Evolutionary conservation across 495 filamentous ascomycete genomes (phyloP).

Genomic region (Aspergillus haitiensis): DNA sequence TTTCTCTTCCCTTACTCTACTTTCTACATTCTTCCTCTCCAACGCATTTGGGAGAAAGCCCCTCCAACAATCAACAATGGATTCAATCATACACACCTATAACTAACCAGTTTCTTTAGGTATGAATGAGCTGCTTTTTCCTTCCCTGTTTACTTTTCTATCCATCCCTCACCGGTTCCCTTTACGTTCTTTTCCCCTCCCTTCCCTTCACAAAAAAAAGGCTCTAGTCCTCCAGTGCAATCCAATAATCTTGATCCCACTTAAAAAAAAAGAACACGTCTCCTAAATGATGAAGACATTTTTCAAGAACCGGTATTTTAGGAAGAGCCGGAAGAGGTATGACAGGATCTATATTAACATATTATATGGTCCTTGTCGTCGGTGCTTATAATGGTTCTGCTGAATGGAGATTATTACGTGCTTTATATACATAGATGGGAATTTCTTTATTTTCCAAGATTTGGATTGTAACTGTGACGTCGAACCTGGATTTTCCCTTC

Average conservation of each 20-base stretch:
- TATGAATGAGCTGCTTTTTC: no score
- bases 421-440: slow-evolving; percentile 14
- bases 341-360: slow-evolving; percentile 24
- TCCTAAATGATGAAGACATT: slow-evolving; percentile 47
- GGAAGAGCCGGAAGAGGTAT: slow-evolving; percentile 58
- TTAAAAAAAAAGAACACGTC: slow-evolving; percentile 8
- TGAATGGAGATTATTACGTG: slow-evolving; percentile 28
- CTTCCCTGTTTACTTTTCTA: no score
- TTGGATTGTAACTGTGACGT: slow-evolving; percentile 8
- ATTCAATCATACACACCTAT: no score
- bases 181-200: no score
- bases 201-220: neutral
- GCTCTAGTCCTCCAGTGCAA: neutral
- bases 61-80: no score
- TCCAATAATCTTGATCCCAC: neutral
- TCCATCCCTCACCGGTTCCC: no score
- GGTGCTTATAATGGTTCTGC: slow-evolving; percentile 56
- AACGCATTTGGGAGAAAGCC: no score
- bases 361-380: slow-evolving; percentile 37
- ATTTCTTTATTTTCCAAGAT: no score
- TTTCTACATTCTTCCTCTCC: no score
- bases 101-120: no score
- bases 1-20: no score
- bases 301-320: slow-evolving; percentile 48
- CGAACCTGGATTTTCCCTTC: no score